Evolutionary conservation across 208 protist species (phyloP), one percentile per base, ranked within the genome.

Genomic region (Crithidia bombi): DNA sequence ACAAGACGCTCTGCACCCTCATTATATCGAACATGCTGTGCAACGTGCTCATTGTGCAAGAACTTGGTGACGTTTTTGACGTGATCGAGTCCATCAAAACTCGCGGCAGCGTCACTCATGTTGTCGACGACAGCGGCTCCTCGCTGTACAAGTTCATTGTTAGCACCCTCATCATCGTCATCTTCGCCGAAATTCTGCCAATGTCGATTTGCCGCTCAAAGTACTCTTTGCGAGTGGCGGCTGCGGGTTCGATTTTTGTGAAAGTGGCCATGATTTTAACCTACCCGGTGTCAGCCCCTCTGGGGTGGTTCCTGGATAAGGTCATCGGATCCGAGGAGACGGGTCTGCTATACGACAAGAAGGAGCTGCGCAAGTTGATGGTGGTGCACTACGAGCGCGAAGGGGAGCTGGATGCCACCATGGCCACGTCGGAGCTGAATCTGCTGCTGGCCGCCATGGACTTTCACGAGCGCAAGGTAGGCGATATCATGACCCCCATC

Each of bases 171-270:
- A 62, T 92, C 47, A 93, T 96, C 54, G 67, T 96, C 14, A 69
- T 96, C 12, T 93, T 96, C 72, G 82, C 91, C 2, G 89, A 96
- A 66, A 79, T 96, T 36, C 51, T 96, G 39, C 91, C 91, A 26
- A 96, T 94, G 89, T 87, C 89, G 44, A 85, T 96, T 17, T 96
- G 91, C 81, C 91, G 91, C 43, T 96, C 91, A 12, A 94, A 93
- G 78, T 72, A 94, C 65, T 93, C 91, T 2, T 76, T 96, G 36
- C 59, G 66, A 19, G 87, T 96, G 26, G 91, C 91, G 19, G 87
- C 91, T 11, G 86, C 87, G 1, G 91, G 91, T 28, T 79, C 81
- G 38, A 66, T 77, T 12, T 83, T 96, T 61, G 89, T 96, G 62
- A 75, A 81, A 17, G 79, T 94, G 17, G 89, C 89, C 2, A 91